Evolutionary conservation across 331 rosid genomes (phyloP), one percentile per base, ranked within the genome.

Genomic region (Quercus phellos): DNA sequence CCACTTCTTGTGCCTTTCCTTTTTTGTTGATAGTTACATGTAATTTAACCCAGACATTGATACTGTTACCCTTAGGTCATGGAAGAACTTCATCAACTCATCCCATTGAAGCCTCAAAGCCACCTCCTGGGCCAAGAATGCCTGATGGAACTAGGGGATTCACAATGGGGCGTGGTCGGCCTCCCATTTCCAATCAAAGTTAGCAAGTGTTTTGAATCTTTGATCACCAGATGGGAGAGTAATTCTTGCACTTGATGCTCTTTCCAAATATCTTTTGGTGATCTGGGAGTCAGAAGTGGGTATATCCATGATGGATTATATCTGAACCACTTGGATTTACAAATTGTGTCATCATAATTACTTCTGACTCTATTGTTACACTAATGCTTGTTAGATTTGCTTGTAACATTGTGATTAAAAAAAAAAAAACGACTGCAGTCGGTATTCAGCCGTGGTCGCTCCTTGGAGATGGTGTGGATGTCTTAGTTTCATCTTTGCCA

Each of bases 71-170:
- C 68, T 19, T 53, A 93, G 99, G 98, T 51, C 98, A 93, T 30
- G 98, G 99, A 73, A 87, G 79, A 73, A 34, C 85, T 63, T 78
- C 90, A 27, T 83, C 89, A 51, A 32, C 86, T 70, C 93, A 87
- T 82, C 71, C 89, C 6, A 71, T 35, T 0, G 98, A 95, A 85
- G 81, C 84, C 27, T 86, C 93, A 2, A 95, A 89, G 85, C 98
- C 97, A 4, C 99, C 97, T 29, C 99, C 98, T 0, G 99, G 98
- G 42, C 99, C 99, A 6, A 91, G 77, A 80, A 95, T 95, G 99
- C 99, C 99, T 0, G 97, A 95, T 69, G 99, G 99, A 82, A 93
- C 99, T 12, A 78, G 93, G 71, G 99, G 99, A 80, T 95, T 95
- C 80, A 82, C 98, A 14, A 78, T 93, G 77, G 99, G 99, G 46